Evolutionary conservation across 352 stramenopile genomes (phyloP).

Genomic region (Thraustochytrium sp.): DNA sequence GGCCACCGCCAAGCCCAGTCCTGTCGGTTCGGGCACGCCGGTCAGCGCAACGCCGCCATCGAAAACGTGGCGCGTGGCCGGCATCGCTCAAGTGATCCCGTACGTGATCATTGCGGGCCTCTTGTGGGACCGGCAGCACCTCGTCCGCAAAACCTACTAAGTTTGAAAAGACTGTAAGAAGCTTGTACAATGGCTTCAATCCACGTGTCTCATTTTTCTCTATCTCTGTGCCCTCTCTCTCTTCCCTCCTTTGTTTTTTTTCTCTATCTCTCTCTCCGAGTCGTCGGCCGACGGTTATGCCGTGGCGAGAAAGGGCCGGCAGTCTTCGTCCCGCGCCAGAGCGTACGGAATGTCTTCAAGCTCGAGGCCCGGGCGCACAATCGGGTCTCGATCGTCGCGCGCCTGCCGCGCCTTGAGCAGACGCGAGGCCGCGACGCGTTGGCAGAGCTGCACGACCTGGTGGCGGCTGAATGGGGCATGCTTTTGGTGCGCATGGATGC

Average conservation of each 20-base stretch:
- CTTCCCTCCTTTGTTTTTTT: too few species aligned
- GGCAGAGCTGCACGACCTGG: neutral
- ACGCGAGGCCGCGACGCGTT: neutral
- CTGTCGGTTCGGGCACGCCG: too few species aligned
- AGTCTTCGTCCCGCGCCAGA: neutral
- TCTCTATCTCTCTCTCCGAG: too few species aligned
- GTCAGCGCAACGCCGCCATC: too few species aligned
- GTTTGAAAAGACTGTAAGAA: too few species aligned
- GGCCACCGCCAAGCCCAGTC: too few species aligned
- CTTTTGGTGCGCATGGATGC: neutral
- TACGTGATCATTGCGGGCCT: neutral
- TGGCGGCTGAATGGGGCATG: neutral
- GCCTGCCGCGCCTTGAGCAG: neutral
- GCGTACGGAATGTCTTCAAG: neutral
- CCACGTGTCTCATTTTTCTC: too few species aligned
- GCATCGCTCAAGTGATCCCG: too few species aligned
- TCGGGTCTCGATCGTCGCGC: neutral
- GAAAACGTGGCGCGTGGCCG: too few species aligned
- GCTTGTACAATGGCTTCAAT: too few species aligned
- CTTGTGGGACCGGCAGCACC: neutral
- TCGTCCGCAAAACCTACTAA: too few species aligned
- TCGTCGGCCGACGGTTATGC: neutral
- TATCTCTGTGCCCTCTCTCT: too few species aligned
- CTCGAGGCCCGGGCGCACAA: neutral
- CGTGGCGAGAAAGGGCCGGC: neutral